Evolutionary conservation across 129 eudicot genomes (phyloP).

Genomic region (Solidago caesia): DNA sequence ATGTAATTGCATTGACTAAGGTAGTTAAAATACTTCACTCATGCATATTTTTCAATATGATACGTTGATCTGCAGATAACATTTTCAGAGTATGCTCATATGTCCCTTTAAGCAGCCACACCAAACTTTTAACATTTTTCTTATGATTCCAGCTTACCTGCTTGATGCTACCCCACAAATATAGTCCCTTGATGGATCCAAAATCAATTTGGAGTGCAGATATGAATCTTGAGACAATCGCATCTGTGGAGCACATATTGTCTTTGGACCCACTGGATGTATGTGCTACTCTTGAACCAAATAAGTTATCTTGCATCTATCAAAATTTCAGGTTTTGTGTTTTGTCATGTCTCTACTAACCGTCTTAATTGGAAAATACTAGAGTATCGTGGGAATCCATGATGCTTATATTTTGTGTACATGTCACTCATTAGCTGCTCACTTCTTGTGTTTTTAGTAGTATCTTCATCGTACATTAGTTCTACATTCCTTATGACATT

Average conservation of each 20-base stretch:
- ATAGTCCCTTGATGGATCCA: slow-evolving; percentile 53
- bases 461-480: background rate
- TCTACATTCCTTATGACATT: background rate
- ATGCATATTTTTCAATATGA: slow-evolving; percentile 5
- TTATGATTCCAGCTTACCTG: slow-evolving; percentile 73
- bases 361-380: background rate
- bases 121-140: slow-evolving; percentile 6
- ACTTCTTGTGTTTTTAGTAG: slow-evolving; percentile 1
- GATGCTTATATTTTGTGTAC: slow-evolving; percentile 12
- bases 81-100: slow-evolving; percentile 6
- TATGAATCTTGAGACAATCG: slow-evolving; percentile 44
- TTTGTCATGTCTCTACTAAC: slow-evolving; percentile 9
- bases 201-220: slow-evolving; percentile 89
- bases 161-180: slow-evolving; percentile 69
- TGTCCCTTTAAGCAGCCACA: background rate
- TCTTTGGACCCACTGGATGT: slow-evolving; percentile 82
- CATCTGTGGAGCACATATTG: slow-evolving; percentile 75
- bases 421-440: slow-evolving; percentile 15
- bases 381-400: background rate
- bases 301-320: slow-evolving; percentile 10
- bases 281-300: slow-evolving; percentile 34
- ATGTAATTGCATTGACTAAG: slow-evolving; percentile 81
- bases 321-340: slow-evolving; percentile 14
- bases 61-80: slow-evolving; percentile 6
- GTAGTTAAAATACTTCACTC: slow-evolving; percentile 32